Evolutionary conservation across 2,329 filamentous ascomycete species (phyloP), one percentile per base, ranked within the genome.

Genomic region (Lanzia echinophila): DNA sequence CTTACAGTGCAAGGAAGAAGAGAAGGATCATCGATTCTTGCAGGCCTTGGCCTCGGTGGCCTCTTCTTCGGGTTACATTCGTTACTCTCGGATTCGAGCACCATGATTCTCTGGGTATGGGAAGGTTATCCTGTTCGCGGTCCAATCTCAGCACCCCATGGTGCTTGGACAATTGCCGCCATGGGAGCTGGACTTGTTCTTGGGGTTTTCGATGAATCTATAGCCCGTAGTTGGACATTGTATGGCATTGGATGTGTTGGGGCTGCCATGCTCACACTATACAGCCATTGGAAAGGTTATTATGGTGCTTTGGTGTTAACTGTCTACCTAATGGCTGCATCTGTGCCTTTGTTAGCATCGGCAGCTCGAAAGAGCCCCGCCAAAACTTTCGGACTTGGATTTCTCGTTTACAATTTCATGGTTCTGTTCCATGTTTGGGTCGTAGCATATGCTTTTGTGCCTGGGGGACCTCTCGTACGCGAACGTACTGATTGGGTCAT

Each of bases 381-480:
- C 5, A 77, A 78, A 24, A 89, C 88, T 0, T 99, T 99, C 67
- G 94, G 92, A 2, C 68, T 95, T 13, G 92, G 88, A 3, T 96
- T 96, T 73, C 73, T 96, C 50, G 70, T 95, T 47, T 99, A 97
- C 75, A 96, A 97, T 71, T 79, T 97, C 64, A 74, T 97, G 73
- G 86, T 96, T 4, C 80, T 99, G n/a, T 96, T 96, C 76, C 92
- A 97, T 67, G 90, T 96, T 53, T 99, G 94, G 94, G 88, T 96
- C 34, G 94, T 99, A 11, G 94, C 94, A 2, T 99, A 99, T 65
- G 94, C 94, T 12, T 99, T 99, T 63, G 94, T 99, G 3, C 94
- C 94, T 2, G 94, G 94, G 49, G 94, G 94, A 2, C 90, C 90
- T 3, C 79, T 96, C 1, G 88, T 99, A 42, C 86, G 94, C 43